Evolutionary conservation across 495 filamentous ascomycete genomes (phyloP).

Genomic region (Podospora anserina): DNA sequence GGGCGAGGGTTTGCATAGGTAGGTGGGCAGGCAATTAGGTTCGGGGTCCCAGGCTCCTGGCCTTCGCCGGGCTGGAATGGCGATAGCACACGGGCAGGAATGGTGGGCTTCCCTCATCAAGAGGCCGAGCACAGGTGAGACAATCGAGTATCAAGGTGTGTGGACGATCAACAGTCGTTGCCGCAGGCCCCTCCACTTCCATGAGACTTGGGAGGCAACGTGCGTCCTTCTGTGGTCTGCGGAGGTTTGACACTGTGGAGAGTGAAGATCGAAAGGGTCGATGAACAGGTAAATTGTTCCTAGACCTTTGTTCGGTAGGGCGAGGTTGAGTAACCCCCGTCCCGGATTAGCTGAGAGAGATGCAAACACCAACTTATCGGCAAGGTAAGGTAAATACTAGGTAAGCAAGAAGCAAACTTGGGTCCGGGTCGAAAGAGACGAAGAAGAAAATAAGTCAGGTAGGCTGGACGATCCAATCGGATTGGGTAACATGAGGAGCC

Average conservation of each 20-base stretch:
- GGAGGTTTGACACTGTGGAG: neutral
- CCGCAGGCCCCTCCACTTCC: neutral
- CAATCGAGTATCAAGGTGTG: neutral
- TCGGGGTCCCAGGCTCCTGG: neutral
- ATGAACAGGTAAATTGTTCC: conserved; percentile 1
- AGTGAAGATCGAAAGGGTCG: neutral
- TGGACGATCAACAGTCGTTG: neutral
- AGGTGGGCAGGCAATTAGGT: neutral
- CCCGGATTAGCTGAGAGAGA: neutral
- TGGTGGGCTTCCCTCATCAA: conserved; percentile 2
- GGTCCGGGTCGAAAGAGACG: neutral
- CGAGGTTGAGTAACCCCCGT: neutral
- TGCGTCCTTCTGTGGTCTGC: neutral
- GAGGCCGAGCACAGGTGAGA: neutral
- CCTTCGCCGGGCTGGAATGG: conserved; percentile 15
- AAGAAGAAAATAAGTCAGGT: neutral
- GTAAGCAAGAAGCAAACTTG: neutral
- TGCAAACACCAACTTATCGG: neutral
- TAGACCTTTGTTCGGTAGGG: conserved; percentile 2
- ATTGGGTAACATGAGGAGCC: neutral
- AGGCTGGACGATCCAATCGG: neutral
- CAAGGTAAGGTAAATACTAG: neutral
- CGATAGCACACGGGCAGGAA: conserved; percentile 13
- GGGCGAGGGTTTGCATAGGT: neutral
- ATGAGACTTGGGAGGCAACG: neutral